Conservation (phyloP, 2,329 filamentous ascomycete genomes). For the Chaetomium sp. region DNA sequence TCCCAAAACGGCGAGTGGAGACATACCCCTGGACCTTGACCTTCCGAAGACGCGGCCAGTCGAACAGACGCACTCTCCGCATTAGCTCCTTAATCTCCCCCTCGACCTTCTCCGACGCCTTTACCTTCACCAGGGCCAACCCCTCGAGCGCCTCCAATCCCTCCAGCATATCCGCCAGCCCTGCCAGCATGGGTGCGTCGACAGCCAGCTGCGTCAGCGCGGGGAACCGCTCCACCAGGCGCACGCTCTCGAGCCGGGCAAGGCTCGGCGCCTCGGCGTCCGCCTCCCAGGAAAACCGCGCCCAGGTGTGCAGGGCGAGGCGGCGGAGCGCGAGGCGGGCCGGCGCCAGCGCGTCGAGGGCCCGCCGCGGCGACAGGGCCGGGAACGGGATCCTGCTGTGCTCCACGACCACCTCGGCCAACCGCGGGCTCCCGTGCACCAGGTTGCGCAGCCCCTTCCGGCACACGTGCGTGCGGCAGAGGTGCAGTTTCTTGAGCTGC, state of each 20-base stretch:
- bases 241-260: background rate
- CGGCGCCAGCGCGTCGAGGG: background rate
- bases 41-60: background rate
- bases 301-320: background rate
- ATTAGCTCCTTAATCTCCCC: background rate
- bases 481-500: background rate
- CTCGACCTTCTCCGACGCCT: background rate
- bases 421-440: background rate
- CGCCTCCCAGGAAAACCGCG: too few relatives aligned
- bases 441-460: background rate
- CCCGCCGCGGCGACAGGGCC: background rate
- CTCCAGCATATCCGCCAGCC: background rate
- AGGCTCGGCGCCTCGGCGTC: too few relatives aligned
- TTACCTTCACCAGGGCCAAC: background rate
- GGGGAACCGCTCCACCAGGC: background rate
- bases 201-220: background rate
- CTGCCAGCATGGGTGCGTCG: background rate
- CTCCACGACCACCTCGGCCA: background rate
- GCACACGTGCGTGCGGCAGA: background rate
- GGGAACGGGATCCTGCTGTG: background rate
- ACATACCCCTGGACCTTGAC: background rate
- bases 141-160: background rate
- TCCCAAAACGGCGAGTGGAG: too few relatives aligned
- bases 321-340: background rate
- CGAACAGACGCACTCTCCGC: background rate